Percentiles rank a stretch among this genome's conserved stretches.
Evolutionary conservation across 306 rosid genomes (phyloP).

Genomic region (Castanea crenata): DNA sequence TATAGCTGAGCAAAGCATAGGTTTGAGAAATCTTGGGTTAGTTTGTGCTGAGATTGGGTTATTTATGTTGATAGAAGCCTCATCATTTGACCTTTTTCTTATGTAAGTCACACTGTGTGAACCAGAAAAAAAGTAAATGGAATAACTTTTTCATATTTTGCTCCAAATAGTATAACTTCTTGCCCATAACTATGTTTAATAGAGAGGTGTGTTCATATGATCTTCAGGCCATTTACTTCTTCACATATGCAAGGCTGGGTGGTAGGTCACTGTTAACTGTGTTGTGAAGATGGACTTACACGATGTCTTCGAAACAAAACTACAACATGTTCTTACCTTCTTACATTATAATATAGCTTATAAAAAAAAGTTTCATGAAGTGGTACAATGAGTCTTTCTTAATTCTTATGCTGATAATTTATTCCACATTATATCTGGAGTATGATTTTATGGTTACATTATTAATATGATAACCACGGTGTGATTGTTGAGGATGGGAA

Average conservation of each 20-base stretch:
- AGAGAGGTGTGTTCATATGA: neutral
- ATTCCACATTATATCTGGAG: neutral
- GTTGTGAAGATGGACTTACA: neutral
- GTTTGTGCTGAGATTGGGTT: neutral
- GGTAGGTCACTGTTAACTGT: neutral
- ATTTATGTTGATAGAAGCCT: neutral
- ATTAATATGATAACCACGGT: slow-evolving; percentile 47
- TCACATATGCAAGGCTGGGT: neutral
- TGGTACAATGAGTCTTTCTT: neutral
- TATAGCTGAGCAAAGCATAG: neutral
- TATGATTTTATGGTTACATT: neutral
- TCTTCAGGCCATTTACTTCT: neutral
- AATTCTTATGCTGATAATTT: neutral
- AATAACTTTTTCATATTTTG: neutral
- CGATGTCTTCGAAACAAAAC: no score
- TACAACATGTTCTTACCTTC: neutral
- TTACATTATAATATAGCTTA: neutral
- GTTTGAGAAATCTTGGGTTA: neutral
- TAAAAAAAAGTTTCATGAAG: neutral
- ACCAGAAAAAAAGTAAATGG: neutral
- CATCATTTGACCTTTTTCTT: neutral
- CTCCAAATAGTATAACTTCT: neutral
- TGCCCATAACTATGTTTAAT: neutral
- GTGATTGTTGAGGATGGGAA: slow-evolving; percentile 76
- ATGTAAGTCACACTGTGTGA: neutral